These are phyloP conservation scores for Candida nitratophila DNA, from an alignment of 805 yeast genomes.

Conservation along the genomic window DNA sequence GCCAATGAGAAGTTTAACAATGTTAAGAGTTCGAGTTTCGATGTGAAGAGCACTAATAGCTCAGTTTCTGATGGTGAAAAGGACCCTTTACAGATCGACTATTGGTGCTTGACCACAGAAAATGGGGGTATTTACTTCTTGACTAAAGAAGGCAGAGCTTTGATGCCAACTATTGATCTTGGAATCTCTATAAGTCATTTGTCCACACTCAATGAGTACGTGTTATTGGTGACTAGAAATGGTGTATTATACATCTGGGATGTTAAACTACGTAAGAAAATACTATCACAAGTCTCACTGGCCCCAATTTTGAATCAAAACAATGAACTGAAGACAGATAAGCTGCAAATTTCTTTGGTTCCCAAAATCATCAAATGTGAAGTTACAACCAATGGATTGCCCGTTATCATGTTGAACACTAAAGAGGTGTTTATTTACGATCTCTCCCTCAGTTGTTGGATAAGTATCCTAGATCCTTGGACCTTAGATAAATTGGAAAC, in stretches of 20 bases:
- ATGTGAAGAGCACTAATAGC: slow-evolving; percentile 37
- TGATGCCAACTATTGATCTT: slow-evolving; percentile 43
- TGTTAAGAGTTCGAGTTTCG: slow-evolving; percentile 20
- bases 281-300: slow-evolving; percentile 39
- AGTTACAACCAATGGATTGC: slow-evolving; percentile 31
- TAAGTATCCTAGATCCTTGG: slow-evolving; percentile 35
- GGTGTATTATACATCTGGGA: slow-evolving; percentile 49
- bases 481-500: slow-evolving; percentile 6
- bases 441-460: slow-evolving; percentile 39
- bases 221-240: slow-evolving; percentile 41
- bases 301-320: slow-evolving; percentile 45
- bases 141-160: slow-evolving; percentile 37
- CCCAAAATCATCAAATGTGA: slow-evolving; percentile 25
- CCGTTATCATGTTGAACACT: slow-evolving; percentile 33
- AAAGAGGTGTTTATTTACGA: slow-evolving; percentile 37
- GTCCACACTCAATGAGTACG: slow-evolving; percentile 24
- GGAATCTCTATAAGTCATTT: slow-evolving; percentile 39
- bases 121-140: slow-evolving; percentile 46
- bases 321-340: slow-evolving; percentile 13
- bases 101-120: slow-evolving; percentile 51
- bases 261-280: slow-evolving; percentile 22
- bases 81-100: slow-evolving; percentile 30
- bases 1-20: slow-evolving; percentile 32
- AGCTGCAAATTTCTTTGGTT: slow-evolving; percentile 14
- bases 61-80: slow-evolving; percentile 21